Base-by-base conservation (phyloP, 2,329 filamentous ascomycete genomes). In the Penicillium sp. region DNA sequence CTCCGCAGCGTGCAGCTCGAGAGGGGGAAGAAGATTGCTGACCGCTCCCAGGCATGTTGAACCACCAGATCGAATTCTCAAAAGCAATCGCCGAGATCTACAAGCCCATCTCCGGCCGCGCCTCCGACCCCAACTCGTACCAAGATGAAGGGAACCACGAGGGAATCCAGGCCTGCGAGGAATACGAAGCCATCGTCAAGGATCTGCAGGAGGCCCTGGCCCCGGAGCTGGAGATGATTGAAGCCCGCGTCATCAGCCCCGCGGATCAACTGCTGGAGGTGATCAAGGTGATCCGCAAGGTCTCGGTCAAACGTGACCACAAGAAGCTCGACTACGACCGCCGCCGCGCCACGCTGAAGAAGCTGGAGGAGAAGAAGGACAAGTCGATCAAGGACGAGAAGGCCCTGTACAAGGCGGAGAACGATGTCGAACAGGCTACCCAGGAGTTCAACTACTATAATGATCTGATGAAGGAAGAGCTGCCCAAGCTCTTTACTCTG, bases 361-460 rank as follows among this genome's bases (percentile, higher is more conserved):
- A 96, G 77, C 78, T 97, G 38, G 88, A 96, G 70, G 94, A 97
- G 55, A 99, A 99, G 77, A 96, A 96, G 74, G 94, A 99, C 55
- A 95, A 95, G 74, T 88, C 84, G 3, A 76, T 95, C 58, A 99
- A 99, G 79, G 94, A 99, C 63, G 94, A 99, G 70, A 99, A 97
- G 77, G 91, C 92, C 14, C 80, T 96, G 63, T 99, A 95, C 83
- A 95, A 95, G 72, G 90, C 90, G 5, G 94, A 99, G 73, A 90
- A 85, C 64, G 92, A 96, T 33, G 83, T 92, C 22, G 94, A 99
- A 71, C 82, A 88, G 73, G 86, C 94, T 5, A 97, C 94, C 0
- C 90, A 96, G 69, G 94, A 99, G 65, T 99, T 88, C 77, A 92
- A 97, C 71, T 95, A 96, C 76, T 97, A 94, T 80, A 99, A 99